A percentile compares a stretch with the other conserved stretches of the same genome.
phyloP scores from a whole-genome alignment of 805 yeast species.

The Blastobotrys terrestris region DNA sequence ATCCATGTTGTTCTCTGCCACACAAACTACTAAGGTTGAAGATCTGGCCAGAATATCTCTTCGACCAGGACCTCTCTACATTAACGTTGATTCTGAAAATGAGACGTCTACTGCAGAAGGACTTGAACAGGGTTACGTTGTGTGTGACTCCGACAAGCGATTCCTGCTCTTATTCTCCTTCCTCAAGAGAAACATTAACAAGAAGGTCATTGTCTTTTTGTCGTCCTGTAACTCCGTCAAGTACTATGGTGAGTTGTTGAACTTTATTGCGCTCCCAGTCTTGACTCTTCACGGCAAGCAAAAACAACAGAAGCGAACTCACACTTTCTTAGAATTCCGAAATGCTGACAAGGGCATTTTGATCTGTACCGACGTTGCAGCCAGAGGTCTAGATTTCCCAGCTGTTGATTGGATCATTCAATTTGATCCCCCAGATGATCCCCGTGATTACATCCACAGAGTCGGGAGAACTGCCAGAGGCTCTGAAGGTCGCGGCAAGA shows the following conservation, averaged over 20 bases:
- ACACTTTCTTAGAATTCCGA: constrained; percentile 96
- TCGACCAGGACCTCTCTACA: constrained; percentile 87
- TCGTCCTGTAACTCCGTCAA: constrained; percentile 97
- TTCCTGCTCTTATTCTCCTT: constrained; percentile 86
- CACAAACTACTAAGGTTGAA: constrained; percentile 98
- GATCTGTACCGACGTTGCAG: constrained; percentile 97
- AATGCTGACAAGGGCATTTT: constrained; percentile 92
- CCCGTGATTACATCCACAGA: constrained; percentile 97
- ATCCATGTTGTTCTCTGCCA: constrained; percentile 97
- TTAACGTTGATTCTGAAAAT: constrained; percentile 81
- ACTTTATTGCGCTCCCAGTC: constrained; percentile 95
- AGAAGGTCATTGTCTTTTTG: constrained; percentile 85
- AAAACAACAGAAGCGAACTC: constrained; percentile 97
- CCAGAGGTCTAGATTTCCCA: constrained; percentile 98
- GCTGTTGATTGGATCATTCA: constrained; percentile 99
- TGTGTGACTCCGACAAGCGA: constrained; percentile 92
- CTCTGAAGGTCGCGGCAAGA: constrained; percentile 79
- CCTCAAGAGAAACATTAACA: constrained; percentile 81
- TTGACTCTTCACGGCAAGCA: constrained; percentile 96
- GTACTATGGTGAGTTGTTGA: constrained; percentile 88
- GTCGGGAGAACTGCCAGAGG: constrained; percentile 98
- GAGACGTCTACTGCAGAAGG: constrained; percentile 93
- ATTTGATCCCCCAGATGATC: constrained; percentile 99
- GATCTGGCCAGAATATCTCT: constrained; percentile 95
- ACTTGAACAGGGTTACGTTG: constrained; percentile 96